Percentiles rank a stretch among this genome's conserved stretches.
These are phyloP conservation scores for Pugionium cornutum DNA, from an alignment of 345 rosid species.

Conservation along the genomic window DNA sequence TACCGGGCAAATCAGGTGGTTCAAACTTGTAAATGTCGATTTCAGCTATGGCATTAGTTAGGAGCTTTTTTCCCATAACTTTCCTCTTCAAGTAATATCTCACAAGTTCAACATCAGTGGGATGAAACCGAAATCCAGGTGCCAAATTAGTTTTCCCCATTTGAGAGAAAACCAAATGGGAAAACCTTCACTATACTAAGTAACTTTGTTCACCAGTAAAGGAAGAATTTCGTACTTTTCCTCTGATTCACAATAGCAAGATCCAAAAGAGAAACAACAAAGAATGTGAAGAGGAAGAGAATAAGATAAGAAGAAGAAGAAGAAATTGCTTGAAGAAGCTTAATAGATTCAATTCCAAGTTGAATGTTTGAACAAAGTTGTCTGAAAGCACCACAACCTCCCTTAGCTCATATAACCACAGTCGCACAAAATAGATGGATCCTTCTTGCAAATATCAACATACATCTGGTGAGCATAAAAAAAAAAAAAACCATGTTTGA, in stretches of 20 bases:
- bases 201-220: not conserved
- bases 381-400: slow-evolving; percentile 61
- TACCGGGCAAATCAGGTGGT: slow-evolving; percentile 69
- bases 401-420: slow-evolving; percentile 75
- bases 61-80: slow-evolving; percentile 52
- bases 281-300: not conserved
- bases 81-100: slow-evolving; percentile 69
- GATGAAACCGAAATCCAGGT: slow-evolving; percentile 88
- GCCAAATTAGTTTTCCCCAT: slow-evolving; percentile 50
- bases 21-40: slow-evolving; percentile 61
- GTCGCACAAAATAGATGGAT: slow-evolving; percentile 49
- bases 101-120: slow-evolving; percentile 72
- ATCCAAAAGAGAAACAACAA: not conserved
- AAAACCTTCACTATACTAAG: slow-evolving; percentile 8
- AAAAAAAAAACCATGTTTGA: slow-evolving; percentile 6
- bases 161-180: slow-evolving; percentile 5
- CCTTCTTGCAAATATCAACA: slow-evolving; percentile 45
- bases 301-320: slow-evolving; percentile 5
- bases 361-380: slow-evolving; percentile 60
- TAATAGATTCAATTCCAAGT: slow-evolving; percentile 45
- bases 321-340: not conserved
- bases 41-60: slow-evolving; percentile 55
- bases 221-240: not conserved
- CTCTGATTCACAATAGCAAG: not conserved
- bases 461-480: slow-evolving; percentile 30